Conservation (phyloP, 23 red algal species). For the Agarophyton chilense region DNA sequence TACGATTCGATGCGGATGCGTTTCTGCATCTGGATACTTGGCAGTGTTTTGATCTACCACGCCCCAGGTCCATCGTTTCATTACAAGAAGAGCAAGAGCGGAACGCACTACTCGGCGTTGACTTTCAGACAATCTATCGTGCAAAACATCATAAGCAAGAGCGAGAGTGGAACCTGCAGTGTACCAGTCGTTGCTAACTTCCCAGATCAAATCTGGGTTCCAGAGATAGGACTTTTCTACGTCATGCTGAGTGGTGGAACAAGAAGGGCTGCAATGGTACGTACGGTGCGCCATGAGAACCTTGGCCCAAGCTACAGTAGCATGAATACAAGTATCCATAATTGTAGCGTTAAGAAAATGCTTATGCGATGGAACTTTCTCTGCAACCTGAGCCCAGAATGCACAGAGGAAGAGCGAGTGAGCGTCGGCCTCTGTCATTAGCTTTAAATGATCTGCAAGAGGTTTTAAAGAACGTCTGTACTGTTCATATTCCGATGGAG, state of each 20-base stretch:
- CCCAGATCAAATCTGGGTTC: conserved; percentile 26
- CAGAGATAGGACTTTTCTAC: conserved; percentile 30
- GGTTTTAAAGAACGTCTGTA: conserved; percentile 20
- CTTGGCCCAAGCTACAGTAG: conserved; percentile 57
- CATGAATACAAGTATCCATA: conserved; percentile 16
- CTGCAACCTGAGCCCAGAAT: conserved; percentile 52
- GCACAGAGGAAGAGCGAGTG: conserved; percentile 53
- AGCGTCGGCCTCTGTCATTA: not conserved
- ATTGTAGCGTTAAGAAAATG: not conserved
- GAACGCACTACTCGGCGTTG: conserved; percentile 35
- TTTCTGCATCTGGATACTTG: conserved; percentile 56
- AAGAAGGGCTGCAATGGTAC: conserved; percentile 21
- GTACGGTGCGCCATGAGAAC: conserved; percentile 62
- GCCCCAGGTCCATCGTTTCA: conserved; percentile 57
- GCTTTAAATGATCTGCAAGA: conserved; percentile 29
- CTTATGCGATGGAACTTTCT: not conserved
- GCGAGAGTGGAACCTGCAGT: conserved; percentile 37
- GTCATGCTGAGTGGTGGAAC: not conserved
- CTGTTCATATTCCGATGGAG: not conserved
- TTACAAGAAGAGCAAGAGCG: conserved; percentile 41
- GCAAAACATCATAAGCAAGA: conserved; percentile 46
- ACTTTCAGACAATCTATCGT: conserved; percentile 2
- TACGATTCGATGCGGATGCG: conserved; percentile 56
- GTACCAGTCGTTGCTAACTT: conserved; percentile 67
- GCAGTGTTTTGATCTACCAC: conserved; percentile 9